Conservation (phyloP, 371 early-diverging fungal species). For the Mucor lusitanicus region DNA sequence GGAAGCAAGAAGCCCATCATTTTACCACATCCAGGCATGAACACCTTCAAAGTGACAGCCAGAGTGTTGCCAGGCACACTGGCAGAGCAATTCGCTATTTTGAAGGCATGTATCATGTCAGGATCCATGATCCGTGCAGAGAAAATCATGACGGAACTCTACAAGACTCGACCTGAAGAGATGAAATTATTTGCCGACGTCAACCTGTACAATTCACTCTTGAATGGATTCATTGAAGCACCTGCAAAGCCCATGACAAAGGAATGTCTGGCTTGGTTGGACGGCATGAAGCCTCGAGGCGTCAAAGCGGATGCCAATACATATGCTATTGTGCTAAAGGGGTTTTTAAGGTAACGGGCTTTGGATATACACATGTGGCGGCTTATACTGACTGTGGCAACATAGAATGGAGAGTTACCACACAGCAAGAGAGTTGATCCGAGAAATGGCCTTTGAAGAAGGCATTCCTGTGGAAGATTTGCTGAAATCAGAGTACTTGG, state of each 20-base stretch:
- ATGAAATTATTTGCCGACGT: constrained; percentile 73
- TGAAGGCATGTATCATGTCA: constrained; percentile 77
- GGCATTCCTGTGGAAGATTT: constrained; percentile 42
- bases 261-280: constrained; percentile 80
- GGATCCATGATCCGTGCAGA: constrained; percentile 81
- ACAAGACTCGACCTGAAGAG: constrained; percentile 64
- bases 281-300: constrained; percentile 51
- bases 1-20: constrained; percentile 24
- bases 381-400: not conserved
- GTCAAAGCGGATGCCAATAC: constrained; percentile 68
- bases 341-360: constrained; percentile 61
- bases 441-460: constrained; percentile 63
- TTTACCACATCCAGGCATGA: constrained; percentile 40
- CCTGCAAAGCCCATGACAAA: constrained; percentile 44
- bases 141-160: constrained; percentile 69
- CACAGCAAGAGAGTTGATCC: constrained; percentile 61
- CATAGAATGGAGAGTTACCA: constrained; percentile 58
- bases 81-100: constrained; percentile 51
- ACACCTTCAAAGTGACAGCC: constrained; percentile 30
- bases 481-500: constrained; percentile 43
- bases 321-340: constrained; percentile 77
- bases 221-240: constrained; percentile 71
- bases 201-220: constrained; percentile 80
- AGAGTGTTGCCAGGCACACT: constrained; percentile 39
- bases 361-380: not conserved